Conservation (phyloP, 2,329 filamentous ascomycete genomes). For the Pseudogymnoascus sp. region DNA sequence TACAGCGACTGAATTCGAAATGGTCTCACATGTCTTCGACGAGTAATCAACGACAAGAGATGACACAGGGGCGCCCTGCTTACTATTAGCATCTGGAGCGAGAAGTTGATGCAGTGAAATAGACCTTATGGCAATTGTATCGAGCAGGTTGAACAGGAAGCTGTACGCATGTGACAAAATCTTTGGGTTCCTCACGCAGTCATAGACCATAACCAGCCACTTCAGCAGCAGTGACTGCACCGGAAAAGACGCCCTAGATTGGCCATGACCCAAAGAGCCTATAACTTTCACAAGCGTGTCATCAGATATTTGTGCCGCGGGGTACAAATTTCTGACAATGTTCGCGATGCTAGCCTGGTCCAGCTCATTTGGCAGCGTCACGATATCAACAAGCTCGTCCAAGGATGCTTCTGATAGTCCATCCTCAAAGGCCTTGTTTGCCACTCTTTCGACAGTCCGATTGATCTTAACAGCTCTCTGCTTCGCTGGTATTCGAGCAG, state of each 20-base stretch:
- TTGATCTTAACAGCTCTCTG: conserved; percentile 56
- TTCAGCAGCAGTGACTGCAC: conserved; percentile 64
- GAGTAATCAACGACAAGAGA: conserved; percentile 68
- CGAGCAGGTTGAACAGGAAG: conserved; percentile 71
- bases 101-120: background rate
- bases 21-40: conserved; percentile 73
- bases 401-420: conserved; percentile 58
- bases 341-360: conserved; percentile 66
- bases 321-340: conserved; percentile 69
- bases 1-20: conserved; percentile 73
- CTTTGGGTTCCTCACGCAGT: conserved; percentile 55
- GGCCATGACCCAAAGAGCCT: conserved; percentile 67
- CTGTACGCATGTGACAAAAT: conserved; percentile 63
- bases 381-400: conserved; percentile 54
- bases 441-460: conserved; percentile 53
- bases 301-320: conserved; percentile 53
- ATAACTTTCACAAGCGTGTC: conserved; percentile 58
- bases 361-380: conserved; percentile 58
- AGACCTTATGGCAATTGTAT: conserved; percentile 68
- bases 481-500: conserved; percentile 55
- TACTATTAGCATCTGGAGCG: conserved; percentile 1
- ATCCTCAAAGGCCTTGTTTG: conserved; percentile 55
- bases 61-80: conserved; percentile 52
- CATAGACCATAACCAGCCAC: conserved; percentile 73
- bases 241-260: conserved; percentile 61